Percentiles rank a stretch among this genome's conserved stretches.
These are phyloP conservation scores for Globisporangium carolinianum DNA, from an alignment of 352 stramenopile species.

Conservation along the genomic window DNA sequence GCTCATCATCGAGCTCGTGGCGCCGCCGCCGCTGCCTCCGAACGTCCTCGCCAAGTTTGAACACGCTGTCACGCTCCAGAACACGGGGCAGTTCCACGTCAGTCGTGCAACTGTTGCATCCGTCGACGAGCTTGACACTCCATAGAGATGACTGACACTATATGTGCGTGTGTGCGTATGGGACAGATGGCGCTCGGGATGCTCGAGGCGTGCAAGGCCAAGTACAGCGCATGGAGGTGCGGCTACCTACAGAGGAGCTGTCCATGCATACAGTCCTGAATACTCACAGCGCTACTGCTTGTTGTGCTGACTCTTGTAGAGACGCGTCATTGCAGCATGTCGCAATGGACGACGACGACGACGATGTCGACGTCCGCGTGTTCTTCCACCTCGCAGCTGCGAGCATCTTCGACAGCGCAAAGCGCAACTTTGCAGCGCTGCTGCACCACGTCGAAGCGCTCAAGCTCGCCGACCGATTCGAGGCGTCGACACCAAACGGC, in stretches of 20 bases:
- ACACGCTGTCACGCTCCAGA: slow-evolving; percentile 57
- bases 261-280: too few species aligned
- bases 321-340: neutral
- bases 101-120: slow-evolving; percentile 1
- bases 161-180: neutral
- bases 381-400: slow-evolving; percentile 48
- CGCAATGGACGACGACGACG: slow-evolving; percentile 9
- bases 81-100: slow-evolving; percentile 55
- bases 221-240: slow-evolving; percentile 31
- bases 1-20: slow-evolving; percentile 52
- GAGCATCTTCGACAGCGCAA: slow-evolving; percentile 50
- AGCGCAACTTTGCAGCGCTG: slow-evolving; percentile 38
- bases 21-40: slow-evolving; percentile 30
- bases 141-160: neutral
- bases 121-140: too few species aligned
- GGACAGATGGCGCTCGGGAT: slow-evolving; percentile 50
- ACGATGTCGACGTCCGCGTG: slow-evolving; percentile 29
- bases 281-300: neutral
- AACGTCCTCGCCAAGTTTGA: slow-evolving; percentile 44
- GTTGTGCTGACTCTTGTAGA: neutral
- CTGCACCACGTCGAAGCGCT: slow-evolving; percentile 47
- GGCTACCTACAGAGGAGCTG: neutral
- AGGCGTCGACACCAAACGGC: slow-evolving; percentile 15
- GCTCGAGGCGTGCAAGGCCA: slow-evolving; percentile 32
- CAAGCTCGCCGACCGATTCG: slow-evolving; percentile 25